Conservation (phyloP, 2,329 filamentous ascomycete species). For the Neofusicoccum ribis region DNA sequence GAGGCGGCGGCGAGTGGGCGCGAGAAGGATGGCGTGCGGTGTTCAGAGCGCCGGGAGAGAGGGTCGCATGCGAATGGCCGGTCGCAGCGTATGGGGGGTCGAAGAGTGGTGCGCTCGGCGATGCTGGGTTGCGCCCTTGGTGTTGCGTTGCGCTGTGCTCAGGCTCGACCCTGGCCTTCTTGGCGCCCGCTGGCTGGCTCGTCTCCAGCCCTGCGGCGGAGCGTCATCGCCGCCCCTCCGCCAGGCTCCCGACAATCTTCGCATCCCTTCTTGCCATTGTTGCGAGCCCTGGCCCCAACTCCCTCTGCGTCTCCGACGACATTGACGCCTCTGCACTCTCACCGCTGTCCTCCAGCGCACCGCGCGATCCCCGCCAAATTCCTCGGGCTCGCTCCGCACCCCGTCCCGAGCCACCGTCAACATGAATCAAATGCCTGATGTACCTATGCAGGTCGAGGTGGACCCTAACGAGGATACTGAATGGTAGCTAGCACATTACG, state of each 20-base stretch:
- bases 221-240: conserved; percentile 16
- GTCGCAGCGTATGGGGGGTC: not conserved
- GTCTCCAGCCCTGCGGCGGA: conserved; percentile 9
- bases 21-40: not conserved
- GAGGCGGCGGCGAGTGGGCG: not conserved
- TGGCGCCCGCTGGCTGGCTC: not conserved
- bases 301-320: too few relatives aligned
- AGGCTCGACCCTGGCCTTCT: conserved; percentile 5
- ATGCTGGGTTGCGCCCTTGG: conserved; percentile 9
- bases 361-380: too few relatives aligned
- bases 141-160: not conserved
- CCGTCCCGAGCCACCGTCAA: conserved; percentile 17
- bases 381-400: not conserved
- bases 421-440: conserved; percentile 48
- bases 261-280: not conserved
- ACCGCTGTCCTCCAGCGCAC: not conserved
- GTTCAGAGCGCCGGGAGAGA: not conserved
- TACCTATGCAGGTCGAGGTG: conserved; percentile 75
- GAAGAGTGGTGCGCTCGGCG: not conserved
- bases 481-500: conserved; percentile 61
- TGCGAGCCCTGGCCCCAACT: not conserved
- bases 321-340: not conserved
- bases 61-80: conserved; percentile 2
- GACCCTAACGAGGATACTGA: conserved; percentile 97
- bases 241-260: conserved; percentile 1